Base-by-base conservation (phyloP, 2,329 filamentous ascomycete species). In the Colletotrichum viniferum region DNA sequence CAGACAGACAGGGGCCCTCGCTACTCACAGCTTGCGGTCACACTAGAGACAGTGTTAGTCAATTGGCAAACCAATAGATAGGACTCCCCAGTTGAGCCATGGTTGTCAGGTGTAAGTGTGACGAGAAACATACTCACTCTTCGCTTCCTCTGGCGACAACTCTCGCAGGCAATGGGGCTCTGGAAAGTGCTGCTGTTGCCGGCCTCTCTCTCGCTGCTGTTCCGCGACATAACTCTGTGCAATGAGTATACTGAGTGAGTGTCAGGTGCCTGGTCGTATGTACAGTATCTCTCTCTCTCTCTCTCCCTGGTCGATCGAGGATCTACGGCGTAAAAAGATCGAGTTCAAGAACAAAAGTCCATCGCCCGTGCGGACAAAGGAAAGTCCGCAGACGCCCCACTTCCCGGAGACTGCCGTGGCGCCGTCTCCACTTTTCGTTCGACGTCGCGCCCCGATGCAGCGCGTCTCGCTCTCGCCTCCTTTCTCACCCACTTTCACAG, bases 61-160 rank as follows among this genome's bases (percentile, higher is more conserved):
- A 61, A 36, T 18, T 30, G 63, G 16, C n/a, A 34, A 61, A 24
- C 14, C 0, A 5, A 61, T n/a, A 63, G 4, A 14, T 26, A 34
- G 18, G 43, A 18, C 12, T 12, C n/a, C 16, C 12, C 3, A 43
- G 78, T 77, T 62, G 18, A 9, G 56, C 26, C 12, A 28, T n/a
- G 5, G n/a, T 61, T 26, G 18, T 7, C 21, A 13, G 9, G 38
- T 48, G 18, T 48, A 48, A 48, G 38, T 48, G 38, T 16, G 2
- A 61, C 4, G 28, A 32, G 58, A n/a, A 61, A n/a, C 13, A 14
- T 26, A 55, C 70, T 60, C 13, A 83, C 82, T 77, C 81, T 82
- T 62, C 82, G 81, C 43, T 84, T 84, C 58, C 80, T 79, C 36
- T 82, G 81, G 14, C 82, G 80, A 64, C 83, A 84, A 36, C 80